Base-by-base conservation (phyloP, 345 rosid genomes). In the Eucalyptus regnans region DNA sequence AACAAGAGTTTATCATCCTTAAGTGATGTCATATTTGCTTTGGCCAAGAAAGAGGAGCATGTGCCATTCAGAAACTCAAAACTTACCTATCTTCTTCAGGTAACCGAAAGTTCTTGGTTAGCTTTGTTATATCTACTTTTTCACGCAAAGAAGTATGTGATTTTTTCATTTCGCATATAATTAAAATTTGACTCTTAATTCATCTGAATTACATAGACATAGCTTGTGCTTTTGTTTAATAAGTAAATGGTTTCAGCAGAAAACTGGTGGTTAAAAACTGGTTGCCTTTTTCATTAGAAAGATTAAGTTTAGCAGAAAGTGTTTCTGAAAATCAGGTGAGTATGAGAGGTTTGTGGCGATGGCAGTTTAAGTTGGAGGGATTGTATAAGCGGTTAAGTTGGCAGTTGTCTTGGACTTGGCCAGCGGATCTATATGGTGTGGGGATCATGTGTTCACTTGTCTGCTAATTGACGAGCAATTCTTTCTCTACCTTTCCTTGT, bases 1-100 rank as follows among this genome's bases (percentile, higher is more conserved):
- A 98, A 97, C 89, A 98, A 93, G 94, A 98, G 99, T 86, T 91
- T 98, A 87, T 97, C 99, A 41, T 97, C 96, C 84, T 90, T 98
- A 86, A 96, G 98, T 4, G 99, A 98, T 92, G 99, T 96, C 85
- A 96, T 98, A 89, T 98, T 98, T 92, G 92, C 99, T 27, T 89
- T 97, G 93, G 99, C 96, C 64, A 98, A 95, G 94, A 98, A 95
- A 90, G 99, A 98, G 87, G 99, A 98, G 86, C 96, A 97, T 88
- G 95, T 97, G 49, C 99, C 99, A 56, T 98, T 93, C 90, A 92
- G 99, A 92, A 96, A 97, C 94, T 98, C 99, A 16, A 98, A 98
- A 93, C 96, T 98, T 56, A 98, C 99, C 25, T 97, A 98, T 91
- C 99, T 98, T 91, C 98, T 98, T 90, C 99, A 98, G 99, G 99